Evolutionary conservation across 2,329 filamentous ascomycete species (phyloP).

Genomic region (Chaetomium sp.): DNA sequence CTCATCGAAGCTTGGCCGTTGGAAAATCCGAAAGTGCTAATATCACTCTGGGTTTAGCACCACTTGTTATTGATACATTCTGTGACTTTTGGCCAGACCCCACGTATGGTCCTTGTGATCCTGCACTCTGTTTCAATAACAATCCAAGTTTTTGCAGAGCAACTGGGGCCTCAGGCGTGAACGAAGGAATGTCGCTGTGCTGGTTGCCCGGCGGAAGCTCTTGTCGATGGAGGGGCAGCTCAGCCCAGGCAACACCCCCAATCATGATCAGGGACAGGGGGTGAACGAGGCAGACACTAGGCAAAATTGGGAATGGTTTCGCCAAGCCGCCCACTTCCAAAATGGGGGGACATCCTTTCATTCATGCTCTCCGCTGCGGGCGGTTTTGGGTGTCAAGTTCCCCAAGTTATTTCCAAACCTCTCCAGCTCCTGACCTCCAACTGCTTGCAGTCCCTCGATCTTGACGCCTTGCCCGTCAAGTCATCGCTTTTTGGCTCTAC

Average conservation of each 20-base stretch:
- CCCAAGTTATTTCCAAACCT: no score
- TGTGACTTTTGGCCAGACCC: no score
- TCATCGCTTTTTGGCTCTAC: neutral
- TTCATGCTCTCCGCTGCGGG: no score
- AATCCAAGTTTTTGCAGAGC: neutral
- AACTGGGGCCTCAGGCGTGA: no score
- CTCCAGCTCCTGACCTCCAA: neutral
- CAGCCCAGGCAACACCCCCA: neutral
- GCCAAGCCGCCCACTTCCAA: neutral
- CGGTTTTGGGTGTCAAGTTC: no score
- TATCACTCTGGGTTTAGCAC: no score
- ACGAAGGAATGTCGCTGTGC: no score
- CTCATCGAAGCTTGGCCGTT: neutral
- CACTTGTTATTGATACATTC: no score
- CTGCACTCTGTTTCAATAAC: no score
- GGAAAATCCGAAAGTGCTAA: neutral
- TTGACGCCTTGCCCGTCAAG: neutral
- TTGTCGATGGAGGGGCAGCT: conserved; percentile 12
- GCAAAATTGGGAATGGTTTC: conserved; percentile 3
- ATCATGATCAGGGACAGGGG: conserved; percentile 8
- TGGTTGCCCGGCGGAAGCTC: no score
- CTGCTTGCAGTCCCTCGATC: conserved; percentile 1
- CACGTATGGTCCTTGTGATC: no score
- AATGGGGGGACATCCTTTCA: no score
- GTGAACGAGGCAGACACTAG: conserved; percentile 9